phyloP scores from a whole-genome alignment of 345 rosid genomes.

The Raphanus raphanistrum region DNA sequence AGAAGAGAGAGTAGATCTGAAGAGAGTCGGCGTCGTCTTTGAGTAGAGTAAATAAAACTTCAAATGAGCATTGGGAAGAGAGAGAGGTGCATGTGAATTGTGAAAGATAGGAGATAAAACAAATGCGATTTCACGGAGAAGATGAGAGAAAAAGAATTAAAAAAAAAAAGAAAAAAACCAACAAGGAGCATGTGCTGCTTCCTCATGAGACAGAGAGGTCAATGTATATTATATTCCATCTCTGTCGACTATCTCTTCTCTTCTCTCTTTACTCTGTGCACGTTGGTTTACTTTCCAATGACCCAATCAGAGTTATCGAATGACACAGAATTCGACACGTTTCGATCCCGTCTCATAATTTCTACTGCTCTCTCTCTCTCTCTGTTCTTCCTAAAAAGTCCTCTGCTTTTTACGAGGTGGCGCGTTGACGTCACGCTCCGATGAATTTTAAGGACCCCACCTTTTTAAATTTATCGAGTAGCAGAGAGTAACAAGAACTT shows the following conservation, averaged over 20 bases:
- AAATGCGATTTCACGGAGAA: slow-evolving; percentile 15
- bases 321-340: slow-evolving; percentile 31
- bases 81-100: slow-evolving; percentile 50
- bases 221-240: slow-evolving; percentile 49
- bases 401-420: background rate
- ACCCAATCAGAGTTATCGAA: slow-evolving; percentile 31
- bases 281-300: slow-evolving; percentile 37
- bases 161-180: slow-evolving; percentile 9
- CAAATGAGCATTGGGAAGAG: slow-evolving; percentile 41
- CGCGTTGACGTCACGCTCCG: slow-evolving; percentile 30
- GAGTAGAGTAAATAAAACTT: slow-evolving; percentile 46
- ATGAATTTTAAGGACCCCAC: background rate
- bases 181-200: slow-evolving; percentile 41
- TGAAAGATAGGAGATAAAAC: slow-evolving; percentile 41
- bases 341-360: slow-evolving; percentile 8
- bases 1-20: slow-evolving; percentile 47
- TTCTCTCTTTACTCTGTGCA: slow-evolving; percentile 28
- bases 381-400: background rate
- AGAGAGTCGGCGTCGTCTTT: slow-evolving; percentile 18
- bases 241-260: slow-evolving; percentile 18
- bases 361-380: background rate
- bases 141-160: background rate
- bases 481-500: background rate
- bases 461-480: background rate
- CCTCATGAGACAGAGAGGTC: slow-evolving; percentile 55